phyloP scores from a whole-genome alignment of 495 filamentous ascomycete species.

The Penicillium salamii region DNA sequence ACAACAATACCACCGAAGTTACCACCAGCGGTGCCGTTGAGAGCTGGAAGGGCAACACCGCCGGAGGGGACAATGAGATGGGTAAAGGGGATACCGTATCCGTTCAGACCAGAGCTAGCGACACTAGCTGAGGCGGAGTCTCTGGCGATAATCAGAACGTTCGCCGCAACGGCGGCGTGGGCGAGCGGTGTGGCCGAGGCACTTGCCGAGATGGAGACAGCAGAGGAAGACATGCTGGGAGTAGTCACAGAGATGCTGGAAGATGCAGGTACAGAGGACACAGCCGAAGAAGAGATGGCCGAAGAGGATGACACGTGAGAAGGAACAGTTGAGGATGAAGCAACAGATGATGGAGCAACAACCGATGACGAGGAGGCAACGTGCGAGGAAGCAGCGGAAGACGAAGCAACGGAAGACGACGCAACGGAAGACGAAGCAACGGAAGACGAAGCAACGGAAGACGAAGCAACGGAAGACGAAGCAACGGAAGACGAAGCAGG shows the following conservation, averaged over 20 bases:
- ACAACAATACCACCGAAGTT: conserved; percentile 60
- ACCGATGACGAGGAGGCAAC: not conserved
- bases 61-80: conserved; percentile 50
- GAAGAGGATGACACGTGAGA: not conserved
- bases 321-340: not conserved
- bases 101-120: conserved; percentile 55
- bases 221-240: conserved; percentile 28
- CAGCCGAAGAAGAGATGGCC: not conserved
- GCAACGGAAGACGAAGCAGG: not conserved
- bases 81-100: conserved; percentile 59
- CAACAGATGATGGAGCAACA: not conserved
- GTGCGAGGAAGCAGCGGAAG: not conserved
- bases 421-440: not conserved
- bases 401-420: not conserved
- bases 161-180: conserved; percentile 34
- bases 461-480: not conserved
- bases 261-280: conserved; percentile 11
- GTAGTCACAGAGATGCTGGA: conserved; percentile 14
- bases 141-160: conserved; percentile 57
- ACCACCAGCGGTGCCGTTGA: conserved; percentile 48
- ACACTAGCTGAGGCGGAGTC: conserved; percentile 44
- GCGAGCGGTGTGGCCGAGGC: conserved; percentile 21
- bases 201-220: conserved; percentile 16
- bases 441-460: conserved; percentile 1
- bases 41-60: conserved; percentile 48